phyloP scores from a whole-genome alignment of 192 early-diverging fungal genomes.

The Mortierella claussenii region DNA sequence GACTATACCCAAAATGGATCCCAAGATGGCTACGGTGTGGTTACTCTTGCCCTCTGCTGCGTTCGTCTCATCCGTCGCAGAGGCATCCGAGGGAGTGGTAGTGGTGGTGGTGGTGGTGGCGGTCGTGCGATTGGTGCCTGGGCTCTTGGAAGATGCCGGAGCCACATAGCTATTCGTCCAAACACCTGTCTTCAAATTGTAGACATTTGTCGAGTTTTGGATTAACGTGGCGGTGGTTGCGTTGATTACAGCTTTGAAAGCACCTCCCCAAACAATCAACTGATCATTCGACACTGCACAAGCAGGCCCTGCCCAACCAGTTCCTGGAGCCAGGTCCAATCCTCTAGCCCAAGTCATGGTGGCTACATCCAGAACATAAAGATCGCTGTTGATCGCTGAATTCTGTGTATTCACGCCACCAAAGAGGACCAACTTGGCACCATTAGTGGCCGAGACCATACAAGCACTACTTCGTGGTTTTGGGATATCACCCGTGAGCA shows the following conservation, averaged over 20 bases:
- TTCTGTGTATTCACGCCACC: not conserved
- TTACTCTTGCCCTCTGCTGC: not conserved
- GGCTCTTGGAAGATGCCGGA: not conserved
- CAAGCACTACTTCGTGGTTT: not conserved
- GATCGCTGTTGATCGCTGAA: not conserved
- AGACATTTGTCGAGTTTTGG: not conserved
- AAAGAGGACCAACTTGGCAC: conserved; percentile 9
- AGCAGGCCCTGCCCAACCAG: not conserved
- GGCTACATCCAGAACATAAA: conserved; percentile 21
- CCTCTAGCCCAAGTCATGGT: not conserved
- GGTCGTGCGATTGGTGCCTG: not conserved
- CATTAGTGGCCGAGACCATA: conserved; percentile 1
- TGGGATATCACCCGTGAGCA: not conserved
- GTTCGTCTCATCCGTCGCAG: not conserved
- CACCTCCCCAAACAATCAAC: conserved; percentile 11
- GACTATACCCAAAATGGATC: too few relatives aligned
- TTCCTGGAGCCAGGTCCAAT: not conserved
- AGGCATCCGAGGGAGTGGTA: not conserved
- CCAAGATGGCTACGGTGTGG: not conserved
- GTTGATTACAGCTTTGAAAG: too few relatives aligned
- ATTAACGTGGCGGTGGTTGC: not conserved
- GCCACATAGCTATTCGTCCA: not conserved
- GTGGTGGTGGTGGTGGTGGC: not conserved
- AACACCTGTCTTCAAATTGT: not conserved
- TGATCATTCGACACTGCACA: conserved; percentile 6